A percentile compares a stretch with the other conserved stretches of the same genome.
phyloP scores from a whole-genome alignment of 768 basidiomycete species.

The Cystofilobasidium capitatum region DNA sequence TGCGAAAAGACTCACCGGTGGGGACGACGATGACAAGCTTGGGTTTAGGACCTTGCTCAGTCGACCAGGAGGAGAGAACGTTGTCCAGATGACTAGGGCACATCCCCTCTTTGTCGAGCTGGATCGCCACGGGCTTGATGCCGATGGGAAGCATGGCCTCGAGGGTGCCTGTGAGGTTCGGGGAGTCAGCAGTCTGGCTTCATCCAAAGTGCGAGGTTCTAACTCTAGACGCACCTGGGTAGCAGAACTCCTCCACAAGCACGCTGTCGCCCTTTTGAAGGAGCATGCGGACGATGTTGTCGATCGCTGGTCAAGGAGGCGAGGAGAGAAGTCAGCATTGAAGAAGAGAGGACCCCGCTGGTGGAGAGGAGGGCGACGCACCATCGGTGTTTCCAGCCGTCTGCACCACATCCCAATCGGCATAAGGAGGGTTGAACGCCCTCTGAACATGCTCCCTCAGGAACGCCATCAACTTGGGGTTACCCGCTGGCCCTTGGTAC shows the following conservation, averaged over 20 bases:
- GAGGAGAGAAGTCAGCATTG: too few species aligned
- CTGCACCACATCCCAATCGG: background rate
- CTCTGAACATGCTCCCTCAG: background rate
- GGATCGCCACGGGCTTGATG: conserved; percentile 1
- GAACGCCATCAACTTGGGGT: background rate
- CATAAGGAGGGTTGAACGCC: background rate
- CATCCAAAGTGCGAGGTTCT: too few species aligned
- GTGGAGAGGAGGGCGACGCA: too few species aligned
- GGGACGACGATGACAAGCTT: conserved; percentile 15
- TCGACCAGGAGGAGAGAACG: conserved; percentile 3
- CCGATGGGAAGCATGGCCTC: background rate
- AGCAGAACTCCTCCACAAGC: background rate
- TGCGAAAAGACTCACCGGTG: conserved; percentile 8
- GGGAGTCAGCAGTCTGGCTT: too few species aligned
- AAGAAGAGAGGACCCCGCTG: too few species aligned
- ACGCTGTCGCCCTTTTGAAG: background rate
- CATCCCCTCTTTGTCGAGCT: conserved; percentile 14
- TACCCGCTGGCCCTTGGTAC: background rate
- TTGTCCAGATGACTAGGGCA: background rate
- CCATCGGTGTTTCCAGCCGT: background rate
- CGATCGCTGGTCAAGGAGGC: too few species aligned
- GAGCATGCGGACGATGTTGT: background rate
- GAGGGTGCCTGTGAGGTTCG: too few species aligned
- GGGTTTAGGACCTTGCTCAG: background rate
- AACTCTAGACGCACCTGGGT: too few species aligned